Conservation (phyloP, 331 rosid species). For the Quercus phellos region DNA sequence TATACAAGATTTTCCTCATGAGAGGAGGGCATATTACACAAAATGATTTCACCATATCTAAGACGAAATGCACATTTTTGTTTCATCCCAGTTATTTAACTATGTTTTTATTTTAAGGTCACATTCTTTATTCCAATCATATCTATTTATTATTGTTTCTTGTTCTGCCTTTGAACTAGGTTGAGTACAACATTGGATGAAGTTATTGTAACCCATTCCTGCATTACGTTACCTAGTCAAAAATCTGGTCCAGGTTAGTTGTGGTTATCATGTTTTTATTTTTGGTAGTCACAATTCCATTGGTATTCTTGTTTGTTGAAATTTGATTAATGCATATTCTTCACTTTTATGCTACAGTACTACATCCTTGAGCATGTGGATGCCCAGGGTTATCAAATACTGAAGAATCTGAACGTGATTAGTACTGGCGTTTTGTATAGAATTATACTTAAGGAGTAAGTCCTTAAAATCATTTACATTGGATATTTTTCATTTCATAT, state of each 20-base stretch:
- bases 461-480: not conserved
- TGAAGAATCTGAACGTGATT: slow-evolving; percentile 82
- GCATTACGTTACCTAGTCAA: slow-evolving; percentile 84
- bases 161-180: slow-evolving; percentile 28
- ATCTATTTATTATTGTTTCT: not conserved
- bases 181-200: slow-evolving; percentile 74
- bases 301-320: slow-evolving; percentile 12
- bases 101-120: not conserved
- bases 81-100: not conserved
- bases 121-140: not conserved
- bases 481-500: not conserved
- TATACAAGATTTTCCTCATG: too few species aligned
- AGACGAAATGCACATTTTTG: not conserved
- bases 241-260: slow-evolving; percentile 83
- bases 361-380: slow-evolving; percentile 94
- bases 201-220: slow-evolving; percentile 89
- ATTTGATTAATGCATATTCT: slow-evolving; percentile 13
- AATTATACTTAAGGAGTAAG: slow-evolving; percentile 78
- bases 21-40: too few species aligned
- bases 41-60: too few species aligned
- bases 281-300: not conserved
- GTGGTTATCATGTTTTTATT: not conserved
- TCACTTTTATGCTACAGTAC: slow-evolving; percentile 49
- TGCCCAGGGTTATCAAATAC: slow-evolving; percentile 94
- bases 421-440: slow-evolving; percentile 82